A percentile compares a stretch with the other conserved stretches of the same genome.
phyloP scores from a whole-genome alignment of 1,284 basidiomycete genomes.

The Schizophyllum amplum region DNA sequence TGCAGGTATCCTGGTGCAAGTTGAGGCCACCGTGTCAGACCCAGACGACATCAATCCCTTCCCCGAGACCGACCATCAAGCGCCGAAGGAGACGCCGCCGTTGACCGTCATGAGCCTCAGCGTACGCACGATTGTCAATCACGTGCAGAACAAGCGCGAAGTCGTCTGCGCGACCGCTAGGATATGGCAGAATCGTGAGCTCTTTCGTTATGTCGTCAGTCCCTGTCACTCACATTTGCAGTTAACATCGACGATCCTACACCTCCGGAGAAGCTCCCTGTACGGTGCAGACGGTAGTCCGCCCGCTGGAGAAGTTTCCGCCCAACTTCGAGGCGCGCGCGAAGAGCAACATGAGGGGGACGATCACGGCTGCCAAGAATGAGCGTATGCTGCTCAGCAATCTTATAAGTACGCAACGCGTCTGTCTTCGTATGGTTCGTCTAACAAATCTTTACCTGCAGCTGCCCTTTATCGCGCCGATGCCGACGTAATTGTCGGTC shows the following conservation, averaged over 20 bases:
- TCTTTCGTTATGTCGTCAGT: not conserved
- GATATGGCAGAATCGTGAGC: conserved; percentile 82
- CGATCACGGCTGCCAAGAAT: conserved; percentile 71
- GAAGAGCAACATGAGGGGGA: conserved; percentile 55
- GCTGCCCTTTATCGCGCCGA: conserved; percentile 83
- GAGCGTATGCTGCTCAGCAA: conserved; percentile 85
- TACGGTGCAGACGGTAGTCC: conserved; percentile 82
- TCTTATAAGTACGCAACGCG: conserved; percentile 51
- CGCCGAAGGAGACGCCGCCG: conserved; percentile 82
- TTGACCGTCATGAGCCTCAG: conserved; percentile 89
- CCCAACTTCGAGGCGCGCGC: conserved; percentile 73
- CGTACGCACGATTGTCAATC: conserved; percentile 89
- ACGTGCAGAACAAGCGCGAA: conserved; percentile 90
- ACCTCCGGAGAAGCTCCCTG: conserved; percentile 81
- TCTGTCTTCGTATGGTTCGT: not conserved
- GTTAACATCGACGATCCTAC: conserved; percentile 86
- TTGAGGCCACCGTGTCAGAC: conserved; percentile 82
- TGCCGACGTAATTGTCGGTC: conserved; percentile 92
- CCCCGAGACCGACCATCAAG: conserved; percentile 60
- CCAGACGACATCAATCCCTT: conserved; percentile 89
- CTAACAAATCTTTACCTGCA: conserved; percentile 20
- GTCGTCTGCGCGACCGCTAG: conserved; percentile 81
- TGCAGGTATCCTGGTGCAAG: conserved; percentile 90
- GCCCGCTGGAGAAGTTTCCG: conserved; percentile 89
- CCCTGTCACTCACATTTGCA: conserved; percentile 21